Percentiles rank a stretch among this genome's conserved stretches.
phyloP scores from a whole-genome alignment of 208 protist species.

The Acanthamoeba castellanii region DNA sequence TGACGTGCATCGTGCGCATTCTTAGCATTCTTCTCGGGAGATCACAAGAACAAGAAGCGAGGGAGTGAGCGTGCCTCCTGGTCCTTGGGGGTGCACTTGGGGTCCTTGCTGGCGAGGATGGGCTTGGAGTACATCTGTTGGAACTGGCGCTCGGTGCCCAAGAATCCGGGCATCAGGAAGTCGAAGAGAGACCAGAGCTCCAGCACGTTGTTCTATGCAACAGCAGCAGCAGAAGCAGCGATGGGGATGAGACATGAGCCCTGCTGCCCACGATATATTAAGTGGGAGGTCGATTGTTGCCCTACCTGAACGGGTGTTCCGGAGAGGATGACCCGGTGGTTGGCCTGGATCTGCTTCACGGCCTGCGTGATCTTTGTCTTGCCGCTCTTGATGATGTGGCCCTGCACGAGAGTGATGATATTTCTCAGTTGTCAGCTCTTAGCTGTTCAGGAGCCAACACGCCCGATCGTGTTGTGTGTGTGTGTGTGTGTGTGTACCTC shows the following conservation, averaged over 20 bases:
- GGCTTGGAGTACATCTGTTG: conserved; percentile 88
- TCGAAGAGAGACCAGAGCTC: conserved; percentile 96
- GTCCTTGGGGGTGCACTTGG: conserved; percentile 81
- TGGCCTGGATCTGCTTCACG: conserved; percentile 84
- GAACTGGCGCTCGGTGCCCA: conserved; percentile 91
- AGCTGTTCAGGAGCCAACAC: no score
- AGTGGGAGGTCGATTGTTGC: not conserved
- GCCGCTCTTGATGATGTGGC: conserved; percentile 95
- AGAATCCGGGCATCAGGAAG: conserved; percentile 95
- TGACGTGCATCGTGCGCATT: no score
- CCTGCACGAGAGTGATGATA: conserved; percentile 65
- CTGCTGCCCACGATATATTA: no score
- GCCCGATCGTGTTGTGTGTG: not conserved
- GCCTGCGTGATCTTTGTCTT: conserved; percentile 89
- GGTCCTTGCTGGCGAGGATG: conserved; percentile 85
- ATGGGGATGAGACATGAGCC: no score
- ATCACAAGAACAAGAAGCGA: not conserved
- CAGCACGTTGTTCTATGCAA: conserved; percentile 91
- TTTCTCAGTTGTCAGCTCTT: no score
- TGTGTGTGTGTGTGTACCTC: conserved; percentile 82
- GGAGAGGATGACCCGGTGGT: conserved; percentile 93
- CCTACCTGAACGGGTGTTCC: conserved; percentile 93
- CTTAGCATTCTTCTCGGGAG: no score
- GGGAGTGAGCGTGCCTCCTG: conserved; percentile 69
- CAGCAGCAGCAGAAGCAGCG: no score